A percentile compares a stretch with the other conserved stretches of the same genome.
Conservation (phyloP, 352 stramenopile genomes). For the Blastocystis sp. region DNA sequence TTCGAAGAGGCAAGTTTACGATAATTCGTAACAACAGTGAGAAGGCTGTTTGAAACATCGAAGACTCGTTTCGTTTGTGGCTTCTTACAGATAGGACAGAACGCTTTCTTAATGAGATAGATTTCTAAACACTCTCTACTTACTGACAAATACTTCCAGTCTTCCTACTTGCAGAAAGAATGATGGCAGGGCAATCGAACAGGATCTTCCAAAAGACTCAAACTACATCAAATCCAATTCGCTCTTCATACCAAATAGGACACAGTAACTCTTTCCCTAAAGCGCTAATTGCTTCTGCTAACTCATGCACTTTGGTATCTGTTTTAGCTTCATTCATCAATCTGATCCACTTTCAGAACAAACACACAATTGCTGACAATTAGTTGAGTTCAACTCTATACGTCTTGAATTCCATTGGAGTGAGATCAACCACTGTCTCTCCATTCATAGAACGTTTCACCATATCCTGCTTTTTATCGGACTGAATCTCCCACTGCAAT, state of each 20-base stretch:
- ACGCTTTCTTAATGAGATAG: neutral
- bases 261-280: conserved; percentile 50
- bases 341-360: neutral
- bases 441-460: conserved; percentile 70
- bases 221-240: neutral
- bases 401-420: conserved; percentile 86
- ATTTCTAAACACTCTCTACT: conserved; percentile 3
- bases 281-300: neutral
- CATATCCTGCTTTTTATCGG: conserved; percentile 69
- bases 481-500: conserved; percentile 75
- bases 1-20: neutral
- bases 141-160: neutral
- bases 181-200: conserved; percentile 40
- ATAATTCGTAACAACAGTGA: neutral
- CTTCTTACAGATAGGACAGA: conserved; percentile 5
- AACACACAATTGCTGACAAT: neutral
- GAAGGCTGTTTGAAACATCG: neutral
- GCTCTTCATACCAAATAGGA: conserved; percentile 16
- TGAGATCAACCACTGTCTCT: conserved; percentile 52
- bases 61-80: neutral
- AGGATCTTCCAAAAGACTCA: neutral
- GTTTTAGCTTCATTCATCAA: neutral
- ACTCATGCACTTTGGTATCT: neutral
- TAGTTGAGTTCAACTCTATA: conserved; percentile 78
- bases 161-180: conserved; percentile 36